Conservation (phyloP, 352 stramenopile species). For the Pythium dissimile region DNA sequence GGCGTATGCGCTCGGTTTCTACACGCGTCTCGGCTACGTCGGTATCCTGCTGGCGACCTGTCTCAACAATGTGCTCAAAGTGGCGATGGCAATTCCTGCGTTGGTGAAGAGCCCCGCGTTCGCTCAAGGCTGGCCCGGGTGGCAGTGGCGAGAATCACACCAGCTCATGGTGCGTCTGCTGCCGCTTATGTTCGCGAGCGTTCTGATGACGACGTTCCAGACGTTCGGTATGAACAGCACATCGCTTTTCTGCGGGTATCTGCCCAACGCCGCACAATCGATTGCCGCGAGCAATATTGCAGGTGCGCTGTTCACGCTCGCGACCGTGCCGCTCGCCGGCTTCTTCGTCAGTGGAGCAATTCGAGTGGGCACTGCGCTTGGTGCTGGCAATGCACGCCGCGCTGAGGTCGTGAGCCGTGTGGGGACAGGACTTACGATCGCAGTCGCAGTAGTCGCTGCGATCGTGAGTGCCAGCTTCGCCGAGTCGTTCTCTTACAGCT, state of each 20-base stretch:
- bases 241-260: constrained; percentile 40
- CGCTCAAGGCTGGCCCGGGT: constrained; percentile 28
- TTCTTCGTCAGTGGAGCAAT: constrained; percentile 48
- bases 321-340: constrained; percentile 47
- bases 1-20: constrained; percentile 38
- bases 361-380: constrained; percentile 56
- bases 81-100: constrained; percentile 21
- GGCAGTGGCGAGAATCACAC: constrained; percentile 18
- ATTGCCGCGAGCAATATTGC: constrained; percentile 55
- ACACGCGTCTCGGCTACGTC: constrained; percentile 32
- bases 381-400: constrained; percentile 39
- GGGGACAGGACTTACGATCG: constrained; percentile 1
- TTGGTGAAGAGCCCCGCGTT: constrained; percentile 27
- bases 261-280: constrained; percentile 45
- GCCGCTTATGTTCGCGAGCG: constrained; percentile 34
- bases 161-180: background rate
- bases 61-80: constrained; percentile 28
- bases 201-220: constrained; percentile 45
- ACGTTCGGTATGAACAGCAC: constrained; percentile 44
- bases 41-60: constrained; percentile 27
- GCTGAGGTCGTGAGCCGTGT: constrained; percentile 38
- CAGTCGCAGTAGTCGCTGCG: constrained; percentile 25
- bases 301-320: constrained; percentile 30
- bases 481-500: constrained; percentile 32
- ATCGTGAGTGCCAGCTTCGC: constrained; percentile 30